A percentile compares a stretch with the other conserved stretches of the same genome.
These are phyloP conservation scores for Chytriomyces confervae DNA, from an alignment of 192 early-diverging fungal species.

Conservation along the genomic window DNA sequence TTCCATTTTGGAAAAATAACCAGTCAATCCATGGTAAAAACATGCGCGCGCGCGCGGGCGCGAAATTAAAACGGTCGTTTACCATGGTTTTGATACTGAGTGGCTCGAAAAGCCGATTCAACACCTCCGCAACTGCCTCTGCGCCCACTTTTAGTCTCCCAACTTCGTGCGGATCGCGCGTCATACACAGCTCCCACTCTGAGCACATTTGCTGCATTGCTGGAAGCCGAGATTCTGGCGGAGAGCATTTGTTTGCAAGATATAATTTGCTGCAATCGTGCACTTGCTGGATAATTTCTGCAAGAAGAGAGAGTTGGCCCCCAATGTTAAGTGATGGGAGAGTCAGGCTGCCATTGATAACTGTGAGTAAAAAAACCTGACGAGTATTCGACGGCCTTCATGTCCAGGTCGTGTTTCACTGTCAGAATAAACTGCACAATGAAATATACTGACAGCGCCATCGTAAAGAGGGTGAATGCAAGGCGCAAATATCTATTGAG, in stretches of 20 bases:
- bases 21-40: too few relatives aligned
- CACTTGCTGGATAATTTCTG: slow-evolving; percentile 67
- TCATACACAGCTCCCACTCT: slow-evolving; percentile 69
- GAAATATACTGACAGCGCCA: slow-evolving; percentile 63
- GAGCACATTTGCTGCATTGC: slow-evolving; percentile 65
- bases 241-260: slow-evolving; percentile 62
- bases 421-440: slow-evolving; percentile 71
- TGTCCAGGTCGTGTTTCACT: slow-evolving; percentile 74
- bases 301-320: background rate
- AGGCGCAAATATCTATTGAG: slow-evolving; percentile 70
- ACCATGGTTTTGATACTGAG: slow-evolving; percentile 89
- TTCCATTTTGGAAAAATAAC: background rate
- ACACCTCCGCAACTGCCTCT: slow-evolving; percentile 80
- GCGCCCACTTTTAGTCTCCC: slow-evolving; percentile 77
- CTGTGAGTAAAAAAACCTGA: slow-evolving; percentile 18
- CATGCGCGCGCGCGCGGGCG: too few relatives aligned
- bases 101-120: slow-evolving; percentile 83
- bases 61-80: too few relatives aligned
- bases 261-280: slow-evolving; percentile 68
- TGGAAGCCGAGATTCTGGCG: slow-evolving; percentile 59
- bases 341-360: background rate
- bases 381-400: slow-evolving; percentile 71
- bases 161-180: slow-evolving; percentile 62
- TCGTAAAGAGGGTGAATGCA: slow-evolving; percentile 70
- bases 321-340: slow-evolving; percentile 6